Conservation (phyloP, 305 asterid genomes). For the Solanum hybrid region DNA sequence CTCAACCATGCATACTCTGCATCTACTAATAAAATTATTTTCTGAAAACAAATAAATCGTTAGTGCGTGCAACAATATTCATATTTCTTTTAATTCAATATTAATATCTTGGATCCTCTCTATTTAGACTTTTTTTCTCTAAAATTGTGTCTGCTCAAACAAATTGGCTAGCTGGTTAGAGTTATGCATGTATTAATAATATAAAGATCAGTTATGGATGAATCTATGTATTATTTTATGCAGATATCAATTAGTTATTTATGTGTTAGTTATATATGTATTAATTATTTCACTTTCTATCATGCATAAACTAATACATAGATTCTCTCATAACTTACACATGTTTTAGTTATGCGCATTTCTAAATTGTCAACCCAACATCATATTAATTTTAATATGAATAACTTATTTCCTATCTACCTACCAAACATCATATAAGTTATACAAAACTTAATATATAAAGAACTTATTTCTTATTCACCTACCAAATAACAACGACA, state of each 20-base stretch:
- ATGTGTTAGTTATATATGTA: not conserved
- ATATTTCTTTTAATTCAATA: not conserved
- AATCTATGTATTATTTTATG: not conserved
- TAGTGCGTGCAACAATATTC: not conserved
- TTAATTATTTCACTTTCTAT: not conserved
- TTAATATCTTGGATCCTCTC: not conserved
- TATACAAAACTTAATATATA: not conserved
- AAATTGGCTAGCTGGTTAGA: not conserved
- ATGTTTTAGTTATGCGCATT: rapidly evolving
- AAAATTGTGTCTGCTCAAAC: not conserved
- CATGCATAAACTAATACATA: not conserved
- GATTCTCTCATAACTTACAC: not conserved
- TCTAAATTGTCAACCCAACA: not conserved
- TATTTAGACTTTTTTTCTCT: not conserved
- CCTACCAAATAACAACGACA: not conserved
- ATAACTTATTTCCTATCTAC: not conserved
- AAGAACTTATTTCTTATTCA: not conserved
- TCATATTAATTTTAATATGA: not conserved
- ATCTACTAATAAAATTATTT: not conserved
- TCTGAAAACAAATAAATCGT: not conserved
- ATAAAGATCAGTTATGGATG: rapidly evolving
- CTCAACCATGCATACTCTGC: not conserved
- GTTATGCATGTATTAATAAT: not conserved
- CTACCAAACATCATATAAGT: not conserved
- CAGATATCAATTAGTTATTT: not conserved